These are phyloP conservation scores for Brassica napus DNA, from an alignment of 345 rosid species.

Conservation along the genomic window DNA sequence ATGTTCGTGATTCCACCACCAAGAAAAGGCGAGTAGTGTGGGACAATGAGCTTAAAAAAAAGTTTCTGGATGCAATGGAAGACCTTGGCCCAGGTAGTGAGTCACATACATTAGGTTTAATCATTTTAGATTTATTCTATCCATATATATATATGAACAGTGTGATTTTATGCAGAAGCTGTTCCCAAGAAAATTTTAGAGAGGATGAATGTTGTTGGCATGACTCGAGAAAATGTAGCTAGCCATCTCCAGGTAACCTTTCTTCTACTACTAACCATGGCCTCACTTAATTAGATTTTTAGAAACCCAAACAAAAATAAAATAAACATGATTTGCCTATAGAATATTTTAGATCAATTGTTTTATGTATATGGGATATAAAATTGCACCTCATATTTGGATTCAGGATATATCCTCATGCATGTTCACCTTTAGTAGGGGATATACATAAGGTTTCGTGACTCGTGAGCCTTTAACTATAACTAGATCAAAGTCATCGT, in stretches of 20 bases:
- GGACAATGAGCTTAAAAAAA: slow-evolving; percentile 71
- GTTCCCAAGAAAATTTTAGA: slow-evolving; percentile 83
- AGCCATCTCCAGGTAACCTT: slow-evolving; percentile 81
- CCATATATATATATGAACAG: not conserved
- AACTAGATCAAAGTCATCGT: not conserved
- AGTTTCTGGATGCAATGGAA: slow-evolving; percentile 64
- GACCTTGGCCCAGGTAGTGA: slow-evolving; percentile 61
- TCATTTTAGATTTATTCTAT: not conserved
- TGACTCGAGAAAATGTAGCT: slow-evolving; percentile 80
- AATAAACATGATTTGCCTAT: not conserved
- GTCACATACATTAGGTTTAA: slow-evolving; percentile 18
- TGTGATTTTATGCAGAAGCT: slow-evolving; percentile 53
- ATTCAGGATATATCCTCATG: not conserved
- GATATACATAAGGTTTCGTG: not conserved
- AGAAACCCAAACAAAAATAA: not conserved
- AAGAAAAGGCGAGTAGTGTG: slow-evolving; percentile 80
- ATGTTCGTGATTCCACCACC: slow-evolving; percentile 54
- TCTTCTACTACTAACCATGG: slow-evolving; percentile 5
- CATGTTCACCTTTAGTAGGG: not conserved
- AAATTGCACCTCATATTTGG: not conserved
- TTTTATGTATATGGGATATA: not conserved
- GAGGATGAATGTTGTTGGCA: slow-evolving; percentile 68
- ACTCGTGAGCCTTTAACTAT: not conserved
- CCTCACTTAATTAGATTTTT: not conserved
- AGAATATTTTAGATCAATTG: not conserved